Base-by-base conservation (phyloP, 176 grass and related monocot genomes). In the Melocanna baccifera region DNA sequence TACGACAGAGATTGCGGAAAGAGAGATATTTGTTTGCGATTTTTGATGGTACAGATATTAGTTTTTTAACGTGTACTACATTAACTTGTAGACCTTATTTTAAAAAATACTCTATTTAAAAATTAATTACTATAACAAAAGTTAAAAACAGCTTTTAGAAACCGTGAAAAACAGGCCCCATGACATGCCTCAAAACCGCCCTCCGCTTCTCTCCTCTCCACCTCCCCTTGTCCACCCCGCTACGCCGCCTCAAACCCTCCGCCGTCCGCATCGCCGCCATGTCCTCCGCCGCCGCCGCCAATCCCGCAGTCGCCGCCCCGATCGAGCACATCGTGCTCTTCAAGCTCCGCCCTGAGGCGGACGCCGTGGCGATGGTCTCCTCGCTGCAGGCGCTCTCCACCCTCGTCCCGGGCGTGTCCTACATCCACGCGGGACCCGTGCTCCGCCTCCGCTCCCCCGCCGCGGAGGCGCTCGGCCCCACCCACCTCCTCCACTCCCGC, bases 241-340 rank as follows among this genome's bases (percentile, higher is more conserved):
- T 84, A 83, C 64, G 82, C 92, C 84, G 66, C 85, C 66, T 67
- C 82, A 59, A 51, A 22, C 81, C 80, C 81, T 59, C 77, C 70
- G 12, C 71, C 23, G 23, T 56, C 66, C 73, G 37, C 68, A 59
- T n/a, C 28, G 82, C 78, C 64, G 76, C 80, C 58, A 83, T 80
- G 66, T 75, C 82, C 22, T 77, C 83, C 69, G 13, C 71, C 28
- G 1, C 86, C 3, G 0, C 32, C n/a, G 2, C 62, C 28, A 0
- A 80, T 3, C 0, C 32, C 18, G 4, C 69, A 13, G 37, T 76
- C 18, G 45, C 80, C 7, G 47, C 75, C 10, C 84, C 91, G 29
- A 46, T 99, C 71, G 93, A 99, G 92, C 96, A 98, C 79, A 73
- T 95, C 55, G 95, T 98, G 81, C 96, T 98, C 91, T 74, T 98